Percentiles rank a stretch among this genome's conserved stretches.
Conservation (phyloP, 2,329 filamentous ascomycete genomes). For the Penicillium sp. region DNA sequence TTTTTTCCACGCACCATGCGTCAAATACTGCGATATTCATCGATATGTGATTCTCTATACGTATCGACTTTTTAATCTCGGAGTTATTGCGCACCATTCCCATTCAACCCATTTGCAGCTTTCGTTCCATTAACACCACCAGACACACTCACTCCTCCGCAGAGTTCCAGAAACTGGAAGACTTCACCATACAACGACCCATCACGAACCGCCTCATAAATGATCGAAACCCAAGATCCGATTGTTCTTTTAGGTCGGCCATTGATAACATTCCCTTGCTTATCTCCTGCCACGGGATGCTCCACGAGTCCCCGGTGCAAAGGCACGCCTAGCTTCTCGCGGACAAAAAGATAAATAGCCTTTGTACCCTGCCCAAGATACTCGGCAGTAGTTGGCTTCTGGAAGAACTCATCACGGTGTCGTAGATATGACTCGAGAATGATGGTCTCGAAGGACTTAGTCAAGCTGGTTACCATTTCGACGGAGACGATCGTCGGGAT, state of each 20-base stretch:
- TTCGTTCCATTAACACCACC: neutral
- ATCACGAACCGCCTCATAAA: slow-evolving; percentile 32
- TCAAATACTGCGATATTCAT: neutral
- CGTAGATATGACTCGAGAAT: neutral
- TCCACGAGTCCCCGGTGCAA: slow-evolving; percentile 39
- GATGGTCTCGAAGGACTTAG: neutral
- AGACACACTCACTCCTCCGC: neutral
- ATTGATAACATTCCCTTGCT: neutral
- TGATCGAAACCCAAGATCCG: slow-evolving; percentile 31
- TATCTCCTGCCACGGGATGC: slow-evolving; percentile 28
- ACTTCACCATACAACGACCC: slow-evolving; percentile 14
- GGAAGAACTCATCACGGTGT: neutral
- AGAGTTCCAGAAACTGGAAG: neutral
- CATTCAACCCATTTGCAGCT: neutral
- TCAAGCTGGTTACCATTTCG: neutral
- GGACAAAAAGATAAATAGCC: slow-evolving; percentile 42
- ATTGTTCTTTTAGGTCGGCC: slow-evolving; percentile 22
- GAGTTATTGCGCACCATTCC: neutral
- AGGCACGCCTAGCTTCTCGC: slow-evolving; percentile 38
- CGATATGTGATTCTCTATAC: neutral
- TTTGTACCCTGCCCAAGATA: neutral
- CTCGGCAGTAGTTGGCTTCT: neutral
- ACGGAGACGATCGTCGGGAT: neutral
- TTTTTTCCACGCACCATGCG: neutral
- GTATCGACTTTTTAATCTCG: neutral